Evolutionary conservation across 1,284 basidiomycete species (phyloP), one percentile per base, ranked within the genome.

Genomic region (Anthracocystis setariae): DNA sequence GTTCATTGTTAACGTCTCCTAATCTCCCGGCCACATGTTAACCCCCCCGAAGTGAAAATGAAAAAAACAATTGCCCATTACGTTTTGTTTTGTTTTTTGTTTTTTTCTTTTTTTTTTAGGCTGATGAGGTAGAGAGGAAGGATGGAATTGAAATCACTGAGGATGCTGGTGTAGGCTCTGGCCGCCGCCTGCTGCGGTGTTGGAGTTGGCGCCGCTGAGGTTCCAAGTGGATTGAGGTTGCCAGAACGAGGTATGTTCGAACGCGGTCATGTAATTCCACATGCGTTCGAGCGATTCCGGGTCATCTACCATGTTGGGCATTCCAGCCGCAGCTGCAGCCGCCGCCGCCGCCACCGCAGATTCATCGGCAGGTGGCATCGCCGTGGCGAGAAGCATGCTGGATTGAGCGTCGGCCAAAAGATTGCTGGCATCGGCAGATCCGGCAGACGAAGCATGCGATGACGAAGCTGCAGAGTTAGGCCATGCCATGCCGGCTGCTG

Each of bases 241-340:
- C 73, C 73, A 74, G 54, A 74, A 74, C 8, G 52, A 56, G 7
- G 61, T 55, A 29, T 62, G 53, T 37, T 71, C 68, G 27, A 70
- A 74, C 1, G 68, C 44, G 13, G 68, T 71, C 59, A 74, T 63
- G 57, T 67, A 74, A 50, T 74, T 56, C 73, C 73, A 74, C 67
- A 74, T 60, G 20, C 68, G 47, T 32, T 74, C 73, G 13, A 67
- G 43, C 33, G 63, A 63, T 35, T 66, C 72, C 1, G 62, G 58
- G 20, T 74, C 72, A 37, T 66, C 59, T 2, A 65, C 62, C 0
- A 67, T 53, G 27, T 59, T 40, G n/a, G 61, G 67, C 40, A 70
- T 64, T 0, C 48, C 20, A 0, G 53, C 64, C 23, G 49, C 57
- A 3, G 52, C 63, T 3, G 44, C 55, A 4, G 53, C 54, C 1